Conservation (phyloP, 208 protist genomes). For the Phytomonas sp. region DNA sequence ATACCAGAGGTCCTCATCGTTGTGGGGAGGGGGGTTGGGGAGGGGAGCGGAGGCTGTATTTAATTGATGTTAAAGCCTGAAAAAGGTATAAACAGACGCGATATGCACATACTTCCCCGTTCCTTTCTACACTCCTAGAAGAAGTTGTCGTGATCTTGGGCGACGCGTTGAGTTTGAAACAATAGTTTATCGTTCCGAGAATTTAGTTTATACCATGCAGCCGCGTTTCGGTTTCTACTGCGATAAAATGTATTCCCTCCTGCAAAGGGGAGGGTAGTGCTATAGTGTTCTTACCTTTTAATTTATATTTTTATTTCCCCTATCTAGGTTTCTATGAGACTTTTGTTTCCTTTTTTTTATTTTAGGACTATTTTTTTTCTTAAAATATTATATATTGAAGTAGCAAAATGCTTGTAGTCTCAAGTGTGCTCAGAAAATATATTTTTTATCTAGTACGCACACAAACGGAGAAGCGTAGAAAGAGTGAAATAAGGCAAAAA, state of each 20-base stretch:
- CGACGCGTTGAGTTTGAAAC: too few relatives aligned
- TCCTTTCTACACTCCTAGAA: background rate
- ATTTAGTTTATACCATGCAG: background rate
- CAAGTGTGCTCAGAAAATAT: background rate
- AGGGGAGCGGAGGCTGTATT: background rate
- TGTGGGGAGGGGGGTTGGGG: too few relatives aligned
- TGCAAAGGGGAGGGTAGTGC: background rate
- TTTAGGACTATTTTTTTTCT: slow-evolving; percentile 9
- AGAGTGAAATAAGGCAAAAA: too few relatives aligned
- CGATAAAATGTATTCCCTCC: background rate
- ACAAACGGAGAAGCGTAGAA: too few relatives aligned
- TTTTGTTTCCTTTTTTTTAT: slow-evolving; percentile 13
- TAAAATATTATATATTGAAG: slow-evolving; percentile 7
- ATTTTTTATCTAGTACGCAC: too few relatives aligned
- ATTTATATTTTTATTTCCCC: slow-evolving; percentile 11
- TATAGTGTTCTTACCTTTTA: slow-evolving; percentile 5
- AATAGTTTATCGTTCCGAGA: background rate
- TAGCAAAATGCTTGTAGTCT: background rate
- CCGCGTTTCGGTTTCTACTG: background rate
- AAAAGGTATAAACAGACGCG: background rate
- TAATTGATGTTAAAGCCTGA: background rate
- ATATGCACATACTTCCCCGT: background rate
- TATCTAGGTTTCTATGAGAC: slow-evolving; percentile 5
- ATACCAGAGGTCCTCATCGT: too few relatives aligned
- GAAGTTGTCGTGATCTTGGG: too few relatives aligned